A percentile compares a stretch with the other conserved stretches of the same genome.
Conservation (phyloP, 2,329 filamentous ascomycete species). For the Fusarium lateritium region DNA sequence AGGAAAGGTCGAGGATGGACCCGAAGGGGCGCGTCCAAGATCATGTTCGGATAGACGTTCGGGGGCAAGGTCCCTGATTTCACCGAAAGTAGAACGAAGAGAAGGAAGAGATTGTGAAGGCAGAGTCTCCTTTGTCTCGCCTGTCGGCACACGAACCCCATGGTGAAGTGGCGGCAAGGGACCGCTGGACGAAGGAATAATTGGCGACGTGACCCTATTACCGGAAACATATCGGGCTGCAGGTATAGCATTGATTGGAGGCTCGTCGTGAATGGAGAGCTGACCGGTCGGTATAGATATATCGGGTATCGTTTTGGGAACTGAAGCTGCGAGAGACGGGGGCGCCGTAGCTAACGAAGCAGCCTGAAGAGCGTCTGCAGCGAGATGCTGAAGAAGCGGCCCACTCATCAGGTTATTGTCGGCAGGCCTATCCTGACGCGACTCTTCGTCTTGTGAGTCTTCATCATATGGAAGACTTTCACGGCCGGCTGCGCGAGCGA, state of each 20-base stretch:
- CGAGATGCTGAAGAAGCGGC: conserved; percentile 51
- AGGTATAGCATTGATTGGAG: conserved; percentile 18
- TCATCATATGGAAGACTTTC: conserved; percentile 65
- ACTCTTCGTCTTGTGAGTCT: conserved; percentile 45
- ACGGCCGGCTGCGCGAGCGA: conserved; percentile 70
- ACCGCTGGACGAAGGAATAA: conserved; percentile 45
- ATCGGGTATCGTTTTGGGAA: conserved; percentile 46
- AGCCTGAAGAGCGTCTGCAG: conserved; percentile 53
- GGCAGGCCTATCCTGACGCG: conserved; percentile 25
- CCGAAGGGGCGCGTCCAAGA: conserved; percentile 40
- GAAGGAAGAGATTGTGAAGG: conserved; percentile 59
- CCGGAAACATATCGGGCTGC: conserved; percentile 24
- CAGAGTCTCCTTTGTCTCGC: conserved; percentile 54
- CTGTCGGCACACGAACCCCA: conserved; percentile 54
- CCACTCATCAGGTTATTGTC: conserved; percentile 40
- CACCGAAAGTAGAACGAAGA: conserved; percentile 56
- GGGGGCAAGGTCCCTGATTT: conserved; percentile 52
- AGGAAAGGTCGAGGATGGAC: conserved; percentile 48
- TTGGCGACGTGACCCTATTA: conserved; percentile 42
- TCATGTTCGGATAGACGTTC: conserved; percentile 55
- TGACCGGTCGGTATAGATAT: conserved; percentile 52
- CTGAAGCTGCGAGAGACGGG: conserved; percentile 20
- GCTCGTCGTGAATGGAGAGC: conserved; percentile 55
- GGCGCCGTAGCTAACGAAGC: conserved; percentile 34
- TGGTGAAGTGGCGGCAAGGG: conserved; percentile 58